These are phyloP conservation scores for Immersiporthe knoxdaviesiana DNA, from an alignment of 2,329 filamentous ascomycete species.

Conservation along the genomic window DNA sequence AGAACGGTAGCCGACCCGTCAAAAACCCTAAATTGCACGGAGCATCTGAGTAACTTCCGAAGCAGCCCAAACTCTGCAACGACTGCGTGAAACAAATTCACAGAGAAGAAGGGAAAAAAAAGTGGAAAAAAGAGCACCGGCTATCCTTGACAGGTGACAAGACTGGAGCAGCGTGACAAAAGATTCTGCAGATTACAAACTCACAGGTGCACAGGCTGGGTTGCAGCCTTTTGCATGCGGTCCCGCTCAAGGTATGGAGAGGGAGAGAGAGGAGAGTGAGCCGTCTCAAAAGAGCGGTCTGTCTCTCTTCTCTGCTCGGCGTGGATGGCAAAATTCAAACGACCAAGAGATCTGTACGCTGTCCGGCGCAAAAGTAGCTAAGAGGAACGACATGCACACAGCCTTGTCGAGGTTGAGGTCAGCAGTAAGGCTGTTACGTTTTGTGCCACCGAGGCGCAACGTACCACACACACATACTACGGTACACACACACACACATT, in stretches of 20 bases:
- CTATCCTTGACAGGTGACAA: background rate
- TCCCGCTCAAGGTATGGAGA: background rate
- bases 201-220: background rate
- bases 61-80: background rate
- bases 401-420: background rate
- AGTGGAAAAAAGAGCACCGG: background rate
- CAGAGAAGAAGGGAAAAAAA: background rate
- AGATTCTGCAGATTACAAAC: background rate
- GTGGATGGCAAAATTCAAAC: background rate
- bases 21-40: conserved; percentile 14
- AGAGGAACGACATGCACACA: background rate
- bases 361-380: background rate
- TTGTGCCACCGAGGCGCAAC: conserved; percentile 6
- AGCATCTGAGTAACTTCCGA: background rate
- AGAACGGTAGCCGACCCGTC: conserved; percentile 16
- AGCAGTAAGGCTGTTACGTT: conserved; percentile 8
- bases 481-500: background rate
- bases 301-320: background rate
- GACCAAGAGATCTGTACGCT: background rate
- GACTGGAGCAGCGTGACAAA: background rate
- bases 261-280: background rate
- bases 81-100: background rate
- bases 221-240: background rate
- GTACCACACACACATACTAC: conserved; percentile 1
- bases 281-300: background rate